Evolutionary conservation across 73 alveolate species (phyloP), one percentile per base, ranked within the genome.

Genomic region (Paramecium primaurelia): DNA sequence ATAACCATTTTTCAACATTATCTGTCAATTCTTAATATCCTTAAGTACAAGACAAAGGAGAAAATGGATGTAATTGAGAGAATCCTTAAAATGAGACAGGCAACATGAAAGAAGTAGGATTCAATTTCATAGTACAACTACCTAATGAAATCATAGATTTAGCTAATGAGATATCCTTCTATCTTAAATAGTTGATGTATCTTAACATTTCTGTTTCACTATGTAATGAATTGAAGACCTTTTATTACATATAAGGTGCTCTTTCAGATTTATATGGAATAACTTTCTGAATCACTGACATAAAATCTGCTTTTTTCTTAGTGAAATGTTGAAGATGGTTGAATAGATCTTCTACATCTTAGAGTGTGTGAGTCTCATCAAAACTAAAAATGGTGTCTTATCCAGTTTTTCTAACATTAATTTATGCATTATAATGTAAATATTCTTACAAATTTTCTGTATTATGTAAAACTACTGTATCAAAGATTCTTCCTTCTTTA

Each of bases 111-210:
- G 95, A 92, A 12, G 98, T 95, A 11, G 99, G 97, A 93, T 97
- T 97, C 40, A 97, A 96, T 94, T 97, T 97, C 98, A 97, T 95
- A 32, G 99, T 97, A 96, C 99, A 97, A 25, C 98, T 93, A 32
- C 99, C 98, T 14, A 96, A 95, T 26, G 99, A 97, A 47, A 96
- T 96, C 99, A 96, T 96, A 4, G 97, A 94, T 47, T 94, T 94
- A 11, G 96, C 88, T 37, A 96, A 92, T 12, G 95, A 88, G 71
- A 96, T 38, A 93, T 96, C 98, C 71, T 96, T 97, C 77, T 92
- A 90, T 75, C 95, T 94, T 86, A 97, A 86, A 54, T 95, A 93
- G 60, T 94, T 93, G 86, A 97, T 75, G 95, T 97, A 97, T 58
- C 99, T 95, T 94, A 97, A 93, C 98, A 97, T 93, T 86, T 97